phyloP scores from a whole-genome alignment of 495 filamentous ascomycete species.

The Daldinia vernicosa region DNA sequence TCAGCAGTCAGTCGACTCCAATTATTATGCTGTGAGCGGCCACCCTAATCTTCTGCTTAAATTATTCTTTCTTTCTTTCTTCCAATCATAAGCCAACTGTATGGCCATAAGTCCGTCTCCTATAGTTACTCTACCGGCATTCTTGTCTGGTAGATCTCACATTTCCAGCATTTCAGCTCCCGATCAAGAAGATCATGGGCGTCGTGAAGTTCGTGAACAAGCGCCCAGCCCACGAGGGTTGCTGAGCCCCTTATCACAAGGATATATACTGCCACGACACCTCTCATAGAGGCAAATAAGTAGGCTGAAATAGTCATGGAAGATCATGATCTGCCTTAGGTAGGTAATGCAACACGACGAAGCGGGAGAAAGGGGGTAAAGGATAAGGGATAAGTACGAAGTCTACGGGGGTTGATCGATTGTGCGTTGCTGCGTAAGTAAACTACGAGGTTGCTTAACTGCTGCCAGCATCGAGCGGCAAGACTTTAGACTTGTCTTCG shows the following conservation, averaged over 20 bases:
- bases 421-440: slow-evolving; percentile 38
- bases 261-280: slow-evolving; percentile 9
- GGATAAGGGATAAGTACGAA: slow-evolving; percentile 11
- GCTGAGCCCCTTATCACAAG: slow-evolving; percentile 11
- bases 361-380: neutral
- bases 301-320: slow-evolving; percentile 22
- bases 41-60: slow-evolving; percentile 10
- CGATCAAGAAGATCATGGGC: slow-evolving; percentile 11
- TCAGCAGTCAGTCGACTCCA: slow-evolving; percentile 12
- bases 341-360: slow-evolving; percentile 16
- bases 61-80: slow-evolving; percentile 11
- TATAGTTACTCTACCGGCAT: slow-evolving; percentile 15
- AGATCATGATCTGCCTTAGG: slow-evolving; percentile 15
- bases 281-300: slow-evolving; percentile 20
- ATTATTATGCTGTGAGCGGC: slow-evolving; percentile 20
- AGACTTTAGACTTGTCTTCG: slow-evolving; percentile 61
- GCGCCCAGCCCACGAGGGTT: slow-evolving; percentile 9
- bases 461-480: slow-evolving; percentile 48
- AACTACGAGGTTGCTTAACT: slow-evolving; percentile 47
- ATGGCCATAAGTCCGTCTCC: slow-evolving; percentile 3
- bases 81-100: neutral
- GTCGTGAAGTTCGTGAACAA: slow-evolving; percentile 3
- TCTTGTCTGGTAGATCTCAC: slow-evolving; percentile 18
- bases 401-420: slow-evolving; percentile 39
- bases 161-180: slow-evolving; percentile 9